phyloP scores from a whole-genome alignment of 352 stramenopile genomes.

The Phytophthora vignae region DNA sequence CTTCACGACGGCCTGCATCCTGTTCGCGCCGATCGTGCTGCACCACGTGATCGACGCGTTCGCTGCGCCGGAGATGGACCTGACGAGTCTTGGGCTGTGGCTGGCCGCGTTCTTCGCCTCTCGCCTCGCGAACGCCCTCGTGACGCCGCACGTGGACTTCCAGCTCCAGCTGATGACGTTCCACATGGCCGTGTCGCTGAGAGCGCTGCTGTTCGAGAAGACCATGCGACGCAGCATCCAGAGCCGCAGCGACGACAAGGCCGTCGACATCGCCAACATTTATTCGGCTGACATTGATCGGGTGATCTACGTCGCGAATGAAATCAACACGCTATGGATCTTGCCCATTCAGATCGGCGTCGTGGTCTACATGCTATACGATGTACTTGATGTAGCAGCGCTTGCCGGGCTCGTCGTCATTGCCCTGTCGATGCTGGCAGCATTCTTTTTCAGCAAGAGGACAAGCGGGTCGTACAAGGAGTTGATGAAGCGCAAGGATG shows the following conservation, averaged over 20 bases:
- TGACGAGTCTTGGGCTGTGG: slow-evolving; percentile 39
- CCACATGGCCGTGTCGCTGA: slow-evolving; percentile 40
- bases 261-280: slow-evolving; percentile 91
- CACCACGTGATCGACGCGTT: slow-evolving; percentile 54
- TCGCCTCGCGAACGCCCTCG: slow-evolving; percentile 34
- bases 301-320: slow-evolving; percentile 42
- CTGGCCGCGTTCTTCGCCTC: slow-evolving; percentile 50
- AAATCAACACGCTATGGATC: slow-evolving; percentile 59
- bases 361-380: slow-evolving; percentile 49
- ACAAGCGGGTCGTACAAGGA: slow-evolving; percentile 63
- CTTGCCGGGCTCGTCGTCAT: slow-evolving; percentile 53
- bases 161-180: slow-evolving; percentile 37
- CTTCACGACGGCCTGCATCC: slow-evolving; percentile 33
- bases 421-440: slow-evolving; percentile 37
- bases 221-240: slow-evolving; percentile 33
- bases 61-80: slow-evolving; percentile 16
- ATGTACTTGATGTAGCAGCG: slow-evolving; percentile 37
- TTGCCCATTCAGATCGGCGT: slow-evolving; percentile 48
- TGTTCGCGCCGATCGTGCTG: slow-evolving; percentile 52
- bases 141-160: slow-evolving; percentile 29
- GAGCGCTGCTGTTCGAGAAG: slow-evolving; percentile 50
- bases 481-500: slow-evolving; percentile 89
- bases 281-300: slow-evolving; percentile 92
- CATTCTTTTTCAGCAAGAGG: slow-evolving; percentile 59
- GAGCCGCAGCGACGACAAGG: slow-evolving; percentile 8